Base-by-base conservation (phyloP, 495 filamentous ascomycete species). In the Penicillium paradoxum region DNA sequence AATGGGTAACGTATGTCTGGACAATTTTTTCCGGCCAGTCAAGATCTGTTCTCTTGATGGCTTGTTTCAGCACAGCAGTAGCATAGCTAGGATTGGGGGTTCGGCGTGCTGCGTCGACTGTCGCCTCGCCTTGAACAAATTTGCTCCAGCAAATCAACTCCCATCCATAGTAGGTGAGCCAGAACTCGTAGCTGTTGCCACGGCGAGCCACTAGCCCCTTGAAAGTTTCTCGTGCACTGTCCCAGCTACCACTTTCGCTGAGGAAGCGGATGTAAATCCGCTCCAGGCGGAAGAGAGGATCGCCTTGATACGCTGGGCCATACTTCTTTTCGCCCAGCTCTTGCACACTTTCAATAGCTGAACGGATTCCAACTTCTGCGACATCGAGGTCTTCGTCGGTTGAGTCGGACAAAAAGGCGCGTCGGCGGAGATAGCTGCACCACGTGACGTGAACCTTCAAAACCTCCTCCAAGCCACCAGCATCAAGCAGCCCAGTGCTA, bases 1-100 rank as follows among this genome's bases (percentile, higher is more conserved):
- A 95, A 61, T 97, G 91, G 34, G 87, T 78, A 30, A 90, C 69
- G 53, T 88, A 96, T 17, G 85, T 80, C 56, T 91, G 87, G 67
- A 96, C 77, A 36, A 97, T 78, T 63, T 87, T 88, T 66, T 96
- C 92, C 0, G 93, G 93, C 86, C 87, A 93, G 67, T 98, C 91
- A n/a, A 98, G 64, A 24, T 79, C 80, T 21, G 75, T 73, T 51
- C 83, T 77, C 53, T 80, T 74, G 46, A 96, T 75, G 6, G 89
- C 91, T 56, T 85, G 79, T 51, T 83, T 80, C 33, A 97, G 71
- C 37, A 96, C 85, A 10, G 71, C 78, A 2, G 88, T 91, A 10
- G 88, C 88, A 50, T 79, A 75, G 32, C 76, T 74, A 4, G 89
- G 89, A 29, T 71, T 77, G 15, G 67, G 71, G n/a, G 60, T 73